phyloP scores from a whole-genome alignment of 2,329 filamentous ascomycete genomes.

The Colletotrichum costaricense region DNA sequence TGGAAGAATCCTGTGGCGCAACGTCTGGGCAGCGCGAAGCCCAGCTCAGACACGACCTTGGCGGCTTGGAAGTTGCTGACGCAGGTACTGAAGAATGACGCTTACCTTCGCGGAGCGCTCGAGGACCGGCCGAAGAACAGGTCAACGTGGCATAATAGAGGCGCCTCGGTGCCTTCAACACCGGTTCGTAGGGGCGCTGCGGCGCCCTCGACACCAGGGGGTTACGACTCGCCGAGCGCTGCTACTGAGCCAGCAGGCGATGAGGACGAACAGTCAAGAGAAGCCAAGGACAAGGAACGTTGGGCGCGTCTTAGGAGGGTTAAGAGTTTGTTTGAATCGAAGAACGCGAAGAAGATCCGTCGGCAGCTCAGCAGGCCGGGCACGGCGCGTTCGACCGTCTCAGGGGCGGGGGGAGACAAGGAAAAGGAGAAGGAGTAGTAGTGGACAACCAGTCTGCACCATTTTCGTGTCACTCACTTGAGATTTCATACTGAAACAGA shows the following conservation, averaged over 20 bases:
- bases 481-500: not conserved
- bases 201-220: conserved; percentile 31
- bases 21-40: conserved; percentile 50
- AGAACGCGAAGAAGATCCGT: conserved; percentile 65
- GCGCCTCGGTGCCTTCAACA: conserved; percentile 24
- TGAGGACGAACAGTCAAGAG: conserved; percentile 57
- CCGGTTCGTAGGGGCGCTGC: conserved; percentile 27
- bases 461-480: not conserved
- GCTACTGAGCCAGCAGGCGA: conserved; percentile 44
- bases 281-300: conserved; percentile 76
- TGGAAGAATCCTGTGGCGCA: conserved; percentile 78
- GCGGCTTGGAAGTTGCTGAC: conserved; percentile 67
- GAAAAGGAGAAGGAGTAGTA: conserved; percentile 9
- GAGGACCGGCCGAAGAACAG: conserved; percentile 36
- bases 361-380: conserved; percentile 55
- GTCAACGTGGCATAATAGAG: conserved; percentile 29
- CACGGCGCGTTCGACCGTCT: conserved; percentile 48
- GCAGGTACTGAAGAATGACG: conserved; percentile 68
- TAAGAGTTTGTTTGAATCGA: conserved; percentile 77
- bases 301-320: conserved; percentile 79
- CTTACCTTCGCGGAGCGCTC: conserved; percentile 57
- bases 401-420: conserved; percentile 23
- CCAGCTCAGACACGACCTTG: conserved; percentile 49
- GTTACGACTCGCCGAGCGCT: conserved; percentile 35
- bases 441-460: not conserved